Evolutionary conservation across 352 stramenopile species (phyloP).

Genomic region (Phytophthora agathidicida): DNA sequence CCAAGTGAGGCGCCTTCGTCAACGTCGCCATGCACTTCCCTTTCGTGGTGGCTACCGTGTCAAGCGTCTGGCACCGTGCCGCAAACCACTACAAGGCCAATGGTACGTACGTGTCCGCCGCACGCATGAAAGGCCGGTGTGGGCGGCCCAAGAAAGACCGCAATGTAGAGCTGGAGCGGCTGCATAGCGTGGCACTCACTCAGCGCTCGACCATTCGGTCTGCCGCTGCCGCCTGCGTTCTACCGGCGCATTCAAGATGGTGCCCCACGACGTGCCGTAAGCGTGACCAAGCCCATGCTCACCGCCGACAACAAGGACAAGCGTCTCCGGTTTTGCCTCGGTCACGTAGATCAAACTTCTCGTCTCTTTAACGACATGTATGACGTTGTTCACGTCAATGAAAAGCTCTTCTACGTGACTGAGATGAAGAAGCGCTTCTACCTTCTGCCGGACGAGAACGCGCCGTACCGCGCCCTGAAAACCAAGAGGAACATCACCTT

Average conservation of each 20-base stretch:
- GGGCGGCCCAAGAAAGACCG: neutral
- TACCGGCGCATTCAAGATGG: neutral
- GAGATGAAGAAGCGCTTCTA: slow-evolving; percentile 13
- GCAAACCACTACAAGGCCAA: neutral
- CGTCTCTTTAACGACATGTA: slow-evolving; percentile 21
- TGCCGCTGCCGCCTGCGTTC: neutral
- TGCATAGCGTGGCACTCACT: neutral
- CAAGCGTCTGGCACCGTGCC: neutral
- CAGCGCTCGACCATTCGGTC: slow-evolving; percentile 5
- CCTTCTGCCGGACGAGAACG: slow-evolving; percentile 12
- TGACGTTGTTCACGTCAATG: slow-evolving; percentile 25
- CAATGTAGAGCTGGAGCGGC: neutral
- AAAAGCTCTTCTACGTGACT: slow-evolving; percentile 40
- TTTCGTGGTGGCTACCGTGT: neutral
- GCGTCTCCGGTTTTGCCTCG: neutral
- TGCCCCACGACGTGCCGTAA: neutral
- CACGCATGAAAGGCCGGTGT: neutral
- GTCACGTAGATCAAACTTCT: slow-evolving; percentile 2
- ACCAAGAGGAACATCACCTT: slow-evolving; percentile 38
- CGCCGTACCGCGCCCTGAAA: neutral
- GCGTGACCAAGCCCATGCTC: slow-evolving; percentile 2
- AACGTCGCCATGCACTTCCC: neutral
- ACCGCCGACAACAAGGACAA: slow-evolving; percentile 1
- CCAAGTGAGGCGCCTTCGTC: neutral
- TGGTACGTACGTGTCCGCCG: neutral